Base-by-base conservation (phyloP, 176 grass and related monocot genomes). In the Carex parvula region DNA sequence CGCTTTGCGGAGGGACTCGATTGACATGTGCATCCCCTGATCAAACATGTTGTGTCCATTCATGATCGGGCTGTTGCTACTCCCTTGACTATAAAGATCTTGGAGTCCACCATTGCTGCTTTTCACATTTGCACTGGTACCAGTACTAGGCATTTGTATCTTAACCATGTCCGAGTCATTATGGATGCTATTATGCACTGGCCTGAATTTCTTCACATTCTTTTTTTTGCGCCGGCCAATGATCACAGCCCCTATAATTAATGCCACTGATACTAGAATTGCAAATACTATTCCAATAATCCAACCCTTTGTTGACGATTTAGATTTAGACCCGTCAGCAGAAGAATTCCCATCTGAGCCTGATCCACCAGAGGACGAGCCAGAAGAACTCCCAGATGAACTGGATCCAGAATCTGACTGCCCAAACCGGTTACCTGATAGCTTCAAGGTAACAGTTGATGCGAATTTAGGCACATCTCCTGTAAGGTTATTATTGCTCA, bases 11-110 rank as follows among this genome's bases (percentile, higher is more conserved):
- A 98, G 81, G 7, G 87, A 87, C 70, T 87, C 84, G 2, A 98
- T 90, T 0, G 85, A 88, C 77, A 98, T 93, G 63, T 90, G 86
- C 96, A 98, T 89, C 41, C 91, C 93, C 52, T 98, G 88, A 63
- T 78, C 73, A 57, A 78, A 78, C 24, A 78, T 17, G 52, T 33
- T 78, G 26, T 37, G 35, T 85, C 87, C 42, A 30, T 78, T 78
- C 11, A 66, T 13, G 57, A 32, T 75, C 4, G 81, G 18, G 62
- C 18, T 87, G 52, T 41, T 77, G 3, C 39, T 44, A 64, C 88
- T 87, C 26, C 84, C 83, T 52, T 90, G 85, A 5, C 39, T 81
- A 66, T 90, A 81, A 41, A 90, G 65, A 30, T 53, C 57, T 10
- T 73, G 71, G 42, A 90, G 14, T 17, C 79, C 84, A 30, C 50